Percentiles rank a stretch among this genome's conserved stretches.
phyloP scores from a whole-genome alignment of 805 yeast species.

The Saccharomycopsis babjevae region DNA sequence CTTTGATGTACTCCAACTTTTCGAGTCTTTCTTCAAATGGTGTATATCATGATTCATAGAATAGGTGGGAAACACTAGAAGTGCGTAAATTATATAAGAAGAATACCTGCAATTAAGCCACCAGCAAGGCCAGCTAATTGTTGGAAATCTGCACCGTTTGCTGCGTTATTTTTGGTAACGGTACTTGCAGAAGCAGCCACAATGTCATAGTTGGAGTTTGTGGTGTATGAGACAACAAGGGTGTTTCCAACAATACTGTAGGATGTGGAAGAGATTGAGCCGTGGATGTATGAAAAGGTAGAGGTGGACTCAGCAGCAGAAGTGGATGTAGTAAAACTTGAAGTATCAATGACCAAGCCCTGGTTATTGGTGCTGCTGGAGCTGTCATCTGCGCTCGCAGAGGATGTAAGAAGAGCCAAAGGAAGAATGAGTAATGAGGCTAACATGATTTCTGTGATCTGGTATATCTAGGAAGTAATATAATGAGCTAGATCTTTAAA shows the following conservation, averaged over 20 bases:
- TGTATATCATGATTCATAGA: background rate
- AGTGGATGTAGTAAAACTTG: background rate
- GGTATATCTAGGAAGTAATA: background rate
- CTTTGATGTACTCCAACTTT: too few relatives aligned
- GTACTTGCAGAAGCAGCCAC: conserved; percentile 16
- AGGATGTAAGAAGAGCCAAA: background rate
- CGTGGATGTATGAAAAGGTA: conserved; percentile 9
- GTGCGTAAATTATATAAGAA: conserved; percentile 1
- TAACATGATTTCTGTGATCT: background rate
- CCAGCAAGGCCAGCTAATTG: conserved; percentile 1
- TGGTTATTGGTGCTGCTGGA: background rate
- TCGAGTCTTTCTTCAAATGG: background rate
- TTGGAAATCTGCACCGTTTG: background rate
- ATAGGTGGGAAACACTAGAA: background rate
- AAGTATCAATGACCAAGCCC: background rate
- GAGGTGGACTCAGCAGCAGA: conserved; percentile 12
- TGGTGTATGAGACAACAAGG: conserved; percentile 13
- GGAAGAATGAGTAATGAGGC: background rate
- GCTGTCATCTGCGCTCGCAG: conserved; percentile 1
- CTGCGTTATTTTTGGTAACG: conserved; percentile 3
- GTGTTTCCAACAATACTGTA: conserved; percentile 16
- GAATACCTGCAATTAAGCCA: conserved; percentile 15
- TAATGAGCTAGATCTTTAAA: too few relatives aligned
- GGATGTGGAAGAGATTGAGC: conserved; percentile 9
- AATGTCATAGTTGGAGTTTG: conserved; percentile 12